Evolutionary conservation across 1,139 yeast genomes (phyloP).

Genomic region (Zhuliangozyma blackwelliae): DNA sequence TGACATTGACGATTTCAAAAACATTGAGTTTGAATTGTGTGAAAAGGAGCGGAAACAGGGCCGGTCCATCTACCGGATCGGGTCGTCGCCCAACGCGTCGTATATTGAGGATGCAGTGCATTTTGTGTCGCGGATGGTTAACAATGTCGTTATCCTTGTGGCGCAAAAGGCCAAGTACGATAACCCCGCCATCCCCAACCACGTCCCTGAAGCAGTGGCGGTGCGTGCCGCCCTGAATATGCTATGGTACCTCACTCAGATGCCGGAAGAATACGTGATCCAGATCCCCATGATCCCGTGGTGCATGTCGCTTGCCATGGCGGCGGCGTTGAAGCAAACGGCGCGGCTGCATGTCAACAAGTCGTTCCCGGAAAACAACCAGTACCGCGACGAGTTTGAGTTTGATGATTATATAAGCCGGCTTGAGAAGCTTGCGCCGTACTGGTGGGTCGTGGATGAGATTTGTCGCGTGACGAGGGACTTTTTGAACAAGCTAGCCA

Average conservation of each 20-base stretch:
- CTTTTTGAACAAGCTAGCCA: constrained; percentile 17
- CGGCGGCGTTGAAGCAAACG: constrained; percentile 12
- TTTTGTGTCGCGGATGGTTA: constrained; percentile 23
- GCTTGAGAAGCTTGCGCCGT: constrained; percentile 18
- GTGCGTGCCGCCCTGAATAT: constrained; percentile 24
- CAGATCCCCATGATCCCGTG: constrained; percentile 27
- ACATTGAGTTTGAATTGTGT: constrained; percentile 24
- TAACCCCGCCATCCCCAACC: constrained; percentile 19
- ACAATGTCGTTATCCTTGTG: constrained; percentile 22
- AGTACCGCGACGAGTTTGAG: constrained; percentile 8
- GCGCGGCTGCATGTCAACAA: constrained; percentile 8
- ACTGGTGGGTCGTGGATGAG: constrained; percentile 32
- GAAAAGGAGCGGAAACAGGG: constrained; percentile 14
- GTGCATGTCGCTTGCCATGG: constrained; percentile 20
- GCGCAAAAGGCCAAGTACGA: constrained; percentile 27
- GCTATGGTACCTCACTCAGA: constrained; percentile 19
- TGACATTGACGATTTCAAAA: constrained; percentile 23
- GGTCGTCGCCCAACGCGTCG: constrained; percentile 3
- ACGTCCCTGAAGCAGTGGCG: constrained; percentile 20
- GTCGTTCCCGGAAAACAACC: constrained; percentile 2
- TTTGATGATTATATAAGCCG: constrained; percentile 18
- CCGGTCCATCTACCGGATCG: not conserved
- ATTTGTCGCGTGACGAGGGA: constrained; percentile 21
- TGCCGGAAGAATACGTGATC: constrained; percentile 17
- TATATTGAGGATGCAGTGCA: constrained; percentile 18